Evolutionary conservation across 768 basidiomycete genomes (phyloP), one percentile per base, ranked within the genome.

Genomic region (Auriscalpium orientale): DNA sequence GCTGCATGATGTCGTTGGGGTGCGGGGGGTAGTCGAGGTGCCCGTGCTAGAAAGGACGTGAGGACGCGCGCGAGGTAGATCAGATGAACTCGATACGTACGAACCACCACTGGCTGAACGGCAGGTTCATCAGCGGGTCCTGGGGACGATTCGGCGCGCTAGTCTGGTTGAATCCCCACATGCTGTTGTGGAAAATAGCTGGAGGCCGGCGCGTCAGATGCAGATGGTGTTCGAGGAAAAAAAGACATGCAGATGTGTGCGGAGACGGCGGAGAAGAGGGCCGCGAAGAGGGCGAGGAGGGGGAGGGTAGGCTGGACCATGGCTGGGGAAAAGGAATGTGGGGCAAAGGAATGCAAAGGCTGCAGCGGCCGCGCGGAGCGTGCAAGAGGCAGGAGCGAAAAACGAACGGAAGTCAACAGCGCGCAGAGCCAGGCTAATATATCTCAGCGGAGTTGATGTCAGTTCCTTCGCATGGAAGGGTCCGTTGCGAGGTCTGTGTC

Each of bases 101-200:
- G 44, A 73, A 70, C 73, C 73, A 76, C 74, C 73, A 74, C 1
- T 46, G 1, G 6, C 35, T 6, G 57, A 74, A 74, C 6, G 65
- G 36, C 21, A 61, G 54, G 53, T 67, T 43, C 38, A 62, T 60
- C 4, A 77, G 58, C 7, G 76, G 76, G 10, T 66, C 64, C 21
- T 70, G 67, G 16, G 74, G 73, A 15, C 75, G 67, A 58, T 70
- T 69, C 55, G 74, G 71, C 56, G 64, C 66, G 11, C 58, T 28
- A 12, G 69, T 69, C 7, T 70, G 66, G 56, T 76, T 74, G 65
- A 72, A 76, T 3, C 74, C 74, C 52, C 57, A 76, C 70, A 74
- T 75, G 47, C 65, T 63, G 0, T 65, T 61, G 46, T 71, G 62
- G 63, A 62, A 74, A 2, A 74, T 46, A 2, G 64, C 68, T 72